phyloP scores from a whole-genome alignment of 2,329 filamentous ascomycete genomes.

The Arthroderma sp. region DNA sequence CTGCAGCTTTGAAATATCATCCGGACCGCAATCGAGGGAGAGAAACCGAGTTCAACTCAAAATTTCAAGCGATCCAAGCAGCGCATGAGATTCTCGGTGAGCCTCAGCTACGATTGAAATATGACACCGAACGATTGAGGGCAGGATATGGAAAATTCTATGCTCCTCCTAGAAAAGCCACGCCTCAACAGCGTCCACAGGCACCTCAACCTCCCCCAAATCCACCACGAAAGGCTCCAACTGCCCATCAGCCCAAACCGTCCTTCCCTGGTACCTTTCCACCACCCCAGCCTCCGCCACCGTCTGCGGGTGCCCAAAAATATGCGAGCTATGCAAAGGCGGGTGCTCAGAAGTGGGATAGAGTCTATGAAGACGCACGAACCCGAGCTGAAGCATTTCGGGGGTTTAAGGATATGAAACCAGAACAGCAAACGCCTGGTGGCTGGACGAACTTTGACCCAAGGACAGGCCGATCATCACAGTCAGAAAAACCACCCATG shows the following conservation, averaged over 20 bases:
- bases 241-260: conserved; percentile 4
- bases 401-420: conserved; percentile 34
- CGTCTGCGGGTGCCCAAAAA: conserved; percentile 26
- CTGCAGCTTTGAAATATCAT: conserved; percentile 65
- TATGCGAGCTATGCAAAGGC: conserved; percentile 29
- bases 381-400: conserved; percentile 32
- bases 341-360: conserved; percentile 27
- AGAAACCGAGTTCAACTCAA: conserved; percentile 64
- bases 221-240: conserved; percentile 12
- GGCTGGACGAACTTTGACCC: conserved; percentile 32
- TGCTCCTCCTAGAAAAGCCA: conserved; percentile 10
- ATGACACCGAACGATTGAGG: conserved; percentile 48
- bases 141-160: conserved; percentile 26
- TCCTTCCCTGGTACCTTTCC: neutral
- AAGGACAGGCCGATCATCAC: conserved; percentile 18
- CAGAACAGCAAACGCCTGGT: conserved; percentile 7
- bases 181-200: conserved; percentile 12
- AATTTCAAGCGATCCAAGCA: conserved; percentile 76
- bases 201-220: conserved; percentile 9
- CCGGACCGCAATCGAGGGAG: conserved; percentile 78
- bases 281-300: conserved; percentile 15
- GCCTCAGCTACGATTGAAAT: conserved; percentile 43
- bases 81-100: conserved; percentile 67
- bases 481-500: conserved; percentile 7
- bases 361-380: conserved; percentile 25